These are phyloP conservation scores for Ophiorrhiza pumila DNA, from an alignment of 257 asterid species.

Conservation along the genomic window DNA sequence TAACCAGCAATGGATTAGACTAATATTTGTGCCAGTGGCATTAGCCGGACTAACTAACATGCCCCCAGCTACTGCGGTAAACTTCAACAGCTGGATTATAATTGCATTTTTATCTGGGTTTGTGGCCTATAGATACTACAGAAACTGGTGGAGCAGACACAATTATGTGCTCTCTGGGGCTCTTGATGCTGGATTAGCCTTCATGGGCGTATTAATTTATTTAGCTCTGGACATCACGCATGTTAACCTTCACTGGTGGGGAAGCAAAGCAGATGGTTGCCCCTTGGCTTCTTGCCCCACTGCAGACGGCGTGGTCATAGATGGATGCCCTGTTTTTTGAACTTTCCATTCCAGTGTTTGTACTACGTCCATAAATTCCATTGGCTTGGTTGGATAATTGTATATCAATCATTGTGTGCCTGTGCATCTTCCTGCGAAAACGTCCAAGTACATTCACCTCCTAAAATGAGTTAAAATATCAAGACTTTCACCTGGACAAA, in stretches of 20 bases:
- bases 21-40: slow-evolving; percentile 56
- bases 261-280: slow-evolving; percentile 70
- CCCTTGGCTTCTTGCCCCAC: slow-evolving; percentile 90
- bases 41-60: slow-evolving; percentile 65
- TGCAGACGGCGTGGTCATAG: slow-evolving; percentile 61
- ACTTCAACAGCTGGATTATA: slow-evolving; percentile 83
- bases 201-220: slow-evolving; percentile 81
- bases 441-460: no score
- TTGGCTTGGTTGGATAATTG: no score
- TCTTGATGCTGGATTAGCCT: slow-evolving; percentile 91
- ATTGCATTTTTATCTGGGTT: slow-evolving; percentile 71
- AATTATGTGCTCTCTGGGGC: slow-evolving; percentile 82
- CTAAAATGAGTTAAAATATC: no score
- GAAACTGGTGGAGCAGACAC: slow-evolving; percentile 79
- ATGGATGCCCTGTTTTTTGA: slow-evolving; percentile 68
- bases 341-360: no score
- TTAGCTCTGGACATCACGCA: slow-evolving; percentile 62
- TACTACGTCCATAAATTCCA: no score
- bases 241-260: slow-evolving; percentile 82
- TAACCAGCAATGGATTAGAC: slow-evolving; percentile 51
- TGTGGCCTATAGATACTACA: slow-evolving; percentile 57
- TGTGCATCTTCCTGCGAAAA: no score
- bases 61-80: slow-evolving; percentile 89
- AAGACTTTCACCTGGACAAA: no score
- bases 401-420: no score